Conservation (phyloP, 305 asterid genomes). For the Solanum hybrid region DNA sequence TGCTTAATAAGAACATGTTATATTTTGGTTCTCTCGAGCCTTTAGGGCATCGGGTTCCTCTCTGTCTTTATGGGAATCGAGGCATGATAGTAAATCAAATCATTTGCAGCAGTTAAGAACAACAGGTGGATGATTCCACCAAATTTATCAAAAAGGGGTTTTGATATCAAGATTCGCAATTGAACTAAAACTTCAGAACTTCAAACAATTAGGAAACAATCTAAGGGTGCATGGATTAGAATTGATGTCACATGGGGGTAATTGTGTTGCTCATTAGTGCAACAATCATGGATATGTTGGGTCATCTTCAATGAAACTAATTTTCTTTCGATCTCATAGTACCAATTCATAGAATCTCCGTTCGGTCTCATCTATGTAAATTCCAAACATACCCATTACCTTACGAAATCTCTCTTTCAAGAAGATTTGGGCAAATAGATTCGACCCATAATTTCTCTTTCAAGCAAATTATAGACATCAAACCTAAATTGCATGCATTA, state of each 20-base stretch:
- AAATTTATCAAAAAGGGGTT: not conserved
- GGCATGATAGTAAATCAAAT: not conserved
- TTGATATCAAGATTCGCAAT: not conserved
- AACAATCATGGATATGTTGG: not conserved
- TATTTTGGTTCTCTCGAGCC: not conserved
- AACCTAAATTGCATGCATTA: no score
- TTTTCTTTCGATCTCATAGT: not conserved
- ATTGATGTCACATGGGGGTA: not conserved
- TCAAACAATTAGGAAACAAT: not conserved
- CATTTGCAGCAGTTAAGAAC: not conserved
- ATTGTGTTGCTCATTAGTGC: not conserved
- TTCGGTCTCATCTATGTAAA: not conserved
- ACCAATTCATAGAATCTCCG: not conserved
- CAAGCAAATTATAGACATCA: not conserved
- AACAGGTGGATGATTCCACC: not conserved
- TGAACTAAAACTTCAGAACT: not conserved
- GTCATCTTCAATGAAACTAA: not conserved
- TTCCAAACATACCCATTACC: not conserved
- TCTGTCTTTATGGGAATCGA: not conserved
- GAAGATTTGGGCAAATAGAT: not conserved
- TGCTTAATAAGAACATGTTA: not conserved
- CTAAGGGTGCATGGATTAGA: not conserved
- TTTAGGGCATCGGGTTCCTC: not conserved
- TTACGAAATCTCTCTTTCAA: not conserved
- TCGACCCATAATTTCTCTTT: not conserved